Percentiles rank a stretch among this genome's conserved stretches.
phyloP scores from a whole-genome alignment of 176 grass and related monocot species.

The Oryza rufipogon region DNA sequence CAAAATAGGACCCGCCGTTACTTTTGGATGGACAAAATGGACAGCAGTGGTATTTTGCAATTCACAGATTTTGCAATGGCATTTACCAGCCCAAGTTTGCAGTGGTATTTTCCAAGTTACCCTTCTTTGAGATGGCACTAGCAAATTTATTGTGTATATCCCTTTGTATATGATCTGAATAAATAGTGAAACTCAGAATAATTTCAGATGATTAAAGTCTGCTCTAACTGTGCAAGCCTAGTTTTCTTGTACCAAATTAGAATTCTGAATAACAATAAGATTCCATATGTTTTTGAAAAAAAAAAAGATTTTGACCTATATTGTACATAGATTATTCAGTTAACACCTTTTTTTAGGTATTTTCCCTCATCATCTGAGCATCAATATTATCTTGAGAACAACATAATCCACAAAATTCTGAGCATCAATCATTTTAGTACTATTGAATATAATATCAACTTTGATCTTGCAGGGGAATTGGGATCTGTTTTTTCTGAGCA shows the following conservation, averaged over 20 bases:
- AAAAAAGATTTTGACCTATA: background rate
- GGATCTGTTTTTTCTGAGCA: slow-evolving; percentile 50
- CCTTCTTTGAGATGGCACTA: background rate
- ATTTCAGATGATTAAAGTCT: background rate
- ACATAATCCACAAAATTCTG: background rate
- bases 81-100: too few relatives aligned
- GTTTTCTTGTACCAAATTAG: background rate
- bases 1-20: background rate
- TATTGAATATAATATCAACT: background rate
- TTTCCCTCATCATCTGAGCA: background rate
- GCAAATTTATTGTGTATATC: background rate
- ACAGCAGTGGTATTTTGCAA: background rate
- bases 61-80: too few relatives aligned
- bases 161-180: background rate
- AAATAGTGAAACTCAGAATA: background rate
- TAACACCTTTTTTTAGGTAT: background rate
- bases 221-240: background rate
- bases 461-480: slow-evolving; percentile 19
- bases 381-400: background rate
- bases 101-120: background rate
- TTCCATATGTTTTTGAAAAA: background rate
- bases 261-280: background rate
- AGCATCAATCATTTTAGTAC: background rate
- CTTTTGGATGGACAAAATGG: background rate
- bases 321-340: background rate